Evolutionary conservation across 352 stramenopile species (phyloP), one percentile per base, ranked within the genome.

Genomic region (Thalassiosira allenii): DNA sequence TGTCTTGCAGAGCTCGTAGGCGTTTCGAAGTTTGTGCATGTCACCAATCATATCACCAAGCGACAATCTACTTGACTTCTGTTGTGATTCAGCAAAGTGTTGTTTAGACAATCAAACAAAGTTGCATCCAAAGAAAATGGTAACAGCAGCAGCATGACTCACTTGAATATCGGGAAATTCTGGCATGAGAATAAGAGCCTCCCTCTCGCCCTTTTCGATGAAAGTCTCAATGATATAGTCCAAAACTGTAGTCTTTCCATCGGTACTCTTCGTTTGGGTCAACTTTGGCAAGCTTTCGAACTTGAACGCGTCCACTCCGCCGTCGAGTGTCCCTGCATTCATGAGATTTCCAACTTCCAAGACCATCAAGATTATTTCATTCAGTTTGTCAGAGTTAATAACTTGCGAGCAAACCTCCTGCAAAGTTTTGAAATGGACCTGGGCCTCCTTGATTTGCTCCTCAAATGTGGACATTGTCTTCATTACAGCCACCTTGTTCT

Each of bases 371-470:
- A 96, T 69, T 32, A 96, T 62, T 52, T 97, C 90, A 54, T 95
- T 91, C 11, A 99, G 79, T 47, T 94, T 95, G 4, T 93, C 83
- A 43, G 94, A 97, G 30, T 91, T 86, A 72, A 97, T 93, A 12
- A 98, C 78, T 79, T 98, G 95, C 1, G 86, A 81, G 59, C 96
- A 98, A 12, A 96, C 96, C 52, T 93, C 94, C 33, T 88, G 91
- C 14, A 98, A 90, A 5, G 93, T 93, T 56, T 95, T 87, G 83
- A 95, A 90, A 27, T 77, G 89, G 22, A 83, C 75, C 0, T 66
- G 30, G 41, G 90, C 29, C 32, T 85, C 83, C 33, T 80, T 61
- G 12, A 84, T 52, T 59, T 91, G 87, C 49, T 85, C 69, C 43
- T 89, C 71, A 58, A 95, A 91, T 5, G 83, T 88, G 30, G 80